Conservation (phyloP, 129 eudicot genomes). For the Ambrosia artemisiifolia region DNA sequence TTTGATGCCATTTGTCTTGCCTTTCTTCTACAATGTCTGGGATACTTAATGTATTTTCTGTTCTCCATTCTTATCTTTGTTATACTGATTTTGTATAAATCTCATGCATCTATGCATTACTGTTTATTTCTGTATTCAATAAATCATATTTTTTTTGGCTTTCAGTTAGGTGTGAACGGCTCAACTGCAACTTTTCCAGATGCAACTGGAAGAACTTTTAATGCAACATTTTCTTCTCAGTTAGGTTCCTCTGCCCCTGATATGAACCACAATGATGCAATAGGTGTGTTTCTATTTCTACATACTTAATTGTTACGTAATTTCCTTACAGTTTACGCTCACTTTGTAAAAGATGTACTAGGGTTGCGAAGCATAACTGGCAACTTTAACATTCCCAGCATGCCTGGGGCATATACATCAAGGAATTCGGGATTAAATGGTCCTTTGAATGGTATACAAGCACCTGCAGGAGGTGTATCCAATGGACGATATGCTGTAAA, state of each 20-base stretch:
- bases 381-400: conserved; percentile 57
- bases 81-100: background rate
- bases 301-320: background rate
- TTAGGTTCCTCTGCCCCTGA: conserved; percentile 65
- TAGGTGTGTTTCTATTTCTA: conserved; percentile 20
- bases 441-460: conserved; percentile 65
- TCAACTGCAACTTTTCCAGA: conserved; percentile 69
- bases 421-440: conserved; percentile 58
- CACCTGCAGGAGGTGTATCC: conserved; percentile 63
- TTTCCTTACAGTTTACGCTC: conserved; percentile 17
- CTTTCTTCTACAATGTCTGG: conserved; percentile 55
- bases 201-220: conserved; percentile 62
- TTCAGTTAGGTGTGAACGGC: conserved; percentile 70
- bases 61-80: conserved; percentile 6
- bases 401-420: conserved; percentile 65
- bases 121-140: background rate
- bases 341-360: conserved; percentile 43
- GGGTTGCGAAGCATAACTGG: conserved; percentile 67
- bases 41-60: conserved; percentile 54
- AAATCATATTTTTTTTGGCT: conserved; percentile 13
- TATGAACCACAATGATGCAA: conserved; percentile 52
- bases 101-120: background rate
- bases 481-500: conserved; percentile 72
- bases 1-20: conserved; percentile 37
- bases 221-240: conserved; percentile 67